Base-by-base conservation (phyloP, 2,329 filamentous ascomycete species). In the Bimuria novae-zelandiae region DNA sequence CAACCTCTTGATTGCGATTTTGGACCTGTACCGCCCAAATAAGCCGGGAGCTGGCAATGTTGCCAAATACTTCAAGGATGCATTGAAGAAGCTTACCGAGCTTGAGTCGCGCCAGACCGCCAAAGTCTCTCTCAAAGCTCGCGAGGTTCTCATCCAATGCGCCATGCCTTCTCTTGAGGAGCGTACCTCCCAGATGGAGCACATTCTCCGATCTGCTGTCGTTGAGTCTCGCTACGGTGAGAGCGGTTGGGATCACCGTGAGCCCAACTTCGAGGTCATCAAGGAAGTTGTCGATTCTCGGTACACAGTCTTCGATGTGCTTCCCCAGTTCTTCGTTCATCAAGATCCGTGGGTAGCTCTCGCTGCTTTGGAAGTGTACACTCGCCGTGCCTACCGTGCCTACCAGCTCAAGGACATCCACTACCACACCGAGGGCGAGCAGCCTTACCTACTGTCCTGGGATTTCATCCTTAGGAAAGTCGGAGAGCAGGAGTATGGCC, bases 211-310 rank as follows among this genome's bases (percentile, higher is more conserved):
- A 54, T 96, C 93, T 22, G 93, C 94, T 0, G 94, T 99, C 19
- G 86, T 97, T 7, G 92, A 99, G 75, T 96, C 92, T n/a, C 88
- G 90, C 63, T 99, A 99, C 69, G 94, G 94, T 54, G 94, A 99
- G 82, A 92, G 90, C 55, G 92, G 93, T 46, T 96, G 90, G 89
- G 93, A 97, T 60, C 94, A 99, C 78, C 84, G 94, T 62, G 90
- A 97, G 76, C 94, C 94, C 42, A 90, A 89, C 76, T 80, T 96
- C 49, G 89, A 95, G 19, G 82, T 96, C 60, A 88, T 99, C 78
- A 96, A 96, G 81, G 94, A 99, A 76, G 92, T 99, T 27, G 91
- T 99, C 47, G 94, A 99, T 76, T 97, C 94, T 49, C 96, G 96
- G 79, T 97, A 95, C 80, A 97, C 93, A 36, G 94, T 99, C 60